These are phyloP conservation scores for Botrytis sinoallii DNA, from an alignment of 2,329 filamentous ascomycete species.

Conservation along the genomic window DNA sequence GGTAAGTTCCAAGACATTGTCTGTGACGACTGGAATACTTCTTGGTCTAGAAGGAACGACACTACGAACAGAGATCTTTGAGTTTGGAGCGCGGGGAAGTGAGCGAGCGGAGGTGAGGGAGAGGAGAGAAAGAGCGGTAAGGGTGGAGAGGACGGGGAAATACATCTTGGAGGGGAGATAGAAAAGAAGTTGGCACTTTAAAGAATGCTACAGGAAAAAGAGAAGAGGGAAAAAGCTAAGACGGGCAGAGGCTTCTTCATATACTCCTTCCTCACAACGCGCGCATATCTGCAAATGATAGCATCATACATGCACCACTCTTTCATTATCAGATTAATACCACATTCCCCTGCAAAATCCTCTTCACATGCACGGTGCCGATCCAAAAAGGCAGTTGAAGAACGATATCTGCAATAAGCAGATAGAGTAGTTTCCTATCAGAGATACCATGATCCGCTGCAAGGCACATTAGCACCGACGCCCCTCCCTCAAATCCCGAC, in stretches of 20 bases:
- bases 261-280: not conserved
- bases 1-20: constrained; percentile 14
- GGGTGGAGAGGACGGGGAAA: not conserved
- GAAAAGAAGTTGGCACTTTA: not conserved
- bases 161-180: not conserved
- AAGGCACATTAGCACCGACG: not conserved
- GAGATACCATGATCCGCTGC: not conserved
- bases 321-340: not conserved
- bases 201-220: not conserved
- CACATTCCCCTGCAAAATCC: not conserved
- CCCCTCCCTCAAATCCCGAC: not conserved
- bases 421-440: not conserved
- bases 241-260: not conserved
- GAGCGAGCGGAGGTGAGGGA: not conserved
- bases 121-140: constrained; percentile 1
- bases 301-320: not conserved
- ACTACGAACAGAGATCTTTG: not conserved
- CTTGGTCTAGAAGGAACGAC: not conserved
- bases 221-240: not conserved
- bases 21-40: constrained; percentile 2
- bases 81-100: not conserved
- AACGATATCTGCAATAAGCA: not conserved
- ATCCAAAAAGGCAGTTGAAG: constrained; percentile 5
- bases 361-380: not conserved
- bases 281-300: not conserved